Conservation (phyloP, 805 yeast species). For the Teunomyces pallodes region DNA sequence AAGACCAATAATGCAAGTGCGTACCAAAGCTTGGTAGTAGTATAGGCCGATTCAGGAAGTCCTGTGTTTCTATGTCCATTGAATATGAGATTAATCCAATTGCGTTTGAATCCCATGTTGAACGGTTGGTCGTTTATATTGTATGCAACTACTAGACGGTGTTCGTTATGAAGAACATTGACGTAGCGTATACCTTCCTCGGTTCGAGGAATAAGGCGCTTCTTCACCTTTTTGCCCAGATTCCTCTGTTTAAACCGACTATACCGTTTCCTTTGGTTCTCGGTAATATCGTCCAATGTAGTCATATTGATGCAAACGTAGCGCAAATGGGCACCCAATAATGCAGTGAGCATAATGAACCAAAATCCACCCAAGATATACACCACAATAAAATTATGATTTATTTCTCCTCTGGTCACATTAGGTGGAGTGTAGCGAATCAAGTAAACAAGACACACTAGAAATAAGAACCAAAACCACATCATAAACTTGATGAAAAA, state of each 20-base stretch:
- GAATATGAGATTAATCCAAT: constrained; percentile 34
- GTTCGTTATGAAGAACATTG: constrained; percentile 30
- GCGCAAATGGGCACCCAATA: constrained; percentile 42
- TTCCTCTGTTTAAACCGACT: constrained; percentile 19
- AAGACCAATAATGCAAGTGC: constrained; percentile 4
- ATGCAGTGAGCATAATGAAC: constrained; percentile 42
- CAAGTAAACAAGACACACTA: constrained; percentile 25
- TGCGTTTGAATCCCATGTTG: constrained; percentile 34
- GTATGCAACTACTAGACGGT: constrained; percentile 37
- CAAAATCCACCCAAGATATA: constrained; percentile 45
- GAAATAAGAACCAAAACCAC: constrained; percentile 34
- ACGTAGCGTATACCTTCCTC: constrained; percentile 42
- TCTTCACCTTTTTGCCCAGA: constrained; percentile 8
- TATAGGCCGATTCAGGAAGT: constrained; percentile 6
- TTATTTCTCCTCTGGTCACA: constrained; percentile 22
- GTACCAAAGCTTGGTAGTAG: constrained; percentile 11
- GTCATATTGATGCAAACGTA: constrained; percentile 51
- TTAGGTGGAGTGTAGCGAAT: constrained; percentile 21
- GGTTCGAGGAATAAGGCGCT: constrained; percentile 17
- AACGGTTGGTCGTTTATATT: constrained; percentile 31
- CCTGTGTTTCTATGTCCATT: constrained; percentile 23
- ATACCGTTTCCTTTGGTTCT: constrained; percentile 29
- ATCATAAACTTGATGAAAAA: constrained; percentile 54
- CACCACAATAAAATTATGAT: constrained; percentile 50
- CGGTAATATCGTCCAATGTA: constrained; percentile 55